Base-by-base conservation (phyloP, 164 flowering plant species). In the Dillenia turbinata region DNA sequence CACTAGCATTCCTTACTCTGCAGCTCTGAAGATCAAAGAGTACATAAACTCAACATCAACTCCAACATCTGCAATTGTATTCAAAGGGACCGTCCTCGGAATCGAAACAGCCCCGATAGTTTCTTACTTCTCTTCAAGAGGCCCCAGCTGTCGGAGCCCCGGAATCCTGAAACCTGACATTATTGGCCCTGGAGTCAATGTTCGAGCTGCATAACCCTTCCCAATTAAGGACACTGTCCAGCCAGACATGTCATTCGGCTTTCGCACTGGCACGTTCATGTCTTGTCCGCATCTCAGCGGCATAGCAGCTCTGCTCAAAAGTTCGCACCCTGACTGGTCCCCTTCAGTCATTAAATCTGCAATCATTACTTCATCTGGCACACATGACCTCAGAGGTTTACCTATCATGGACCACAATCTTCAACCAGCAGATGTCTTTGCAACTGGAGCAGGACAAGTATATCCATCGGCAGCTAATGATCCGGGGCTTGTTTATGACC, bases 391-490 rank as follows among this genome's bases (percentile, higher is more conserved):
- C 3, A 16, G 10, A 33, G 12, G 24, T 12, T 4, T 0, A 4
- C 63, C 63, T 9, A 60, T 60, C 24, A 7, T 12, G 2, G 63
- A 60, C 17, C n/a, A 47, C 24, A 47, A 9, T 9, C 9, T 10
- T 5, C 53, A 1, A 8, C 63, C 63, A 4, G 63, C 63, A 8
- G 17, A 49, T 52, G 9, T 60, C 12, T 60, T 60, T 48, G 63
- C 63, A 12, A 26, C 24, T 13, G 63, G 63, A 16, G 19, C 63
- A 10, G 53, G 63, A 24, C 63, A 60, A 17, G 53, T 60, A 10
- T 48, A 60, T 48, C 63, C 63, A 47, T 47, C 63, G 2, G 49
- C 22, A 60, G 63, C 63, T 11, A 60, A 22, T 60, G 63, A 60
- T 49, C 63, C 63, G 2, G 63, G 63, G 3, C 63, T 60, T 12